Evolutionary conservation across 1,284 basidiomycete species (phyloP), one percentile per base, ranked within the genome.

Genomic region (Salmacisia buchloeana): DNA sequence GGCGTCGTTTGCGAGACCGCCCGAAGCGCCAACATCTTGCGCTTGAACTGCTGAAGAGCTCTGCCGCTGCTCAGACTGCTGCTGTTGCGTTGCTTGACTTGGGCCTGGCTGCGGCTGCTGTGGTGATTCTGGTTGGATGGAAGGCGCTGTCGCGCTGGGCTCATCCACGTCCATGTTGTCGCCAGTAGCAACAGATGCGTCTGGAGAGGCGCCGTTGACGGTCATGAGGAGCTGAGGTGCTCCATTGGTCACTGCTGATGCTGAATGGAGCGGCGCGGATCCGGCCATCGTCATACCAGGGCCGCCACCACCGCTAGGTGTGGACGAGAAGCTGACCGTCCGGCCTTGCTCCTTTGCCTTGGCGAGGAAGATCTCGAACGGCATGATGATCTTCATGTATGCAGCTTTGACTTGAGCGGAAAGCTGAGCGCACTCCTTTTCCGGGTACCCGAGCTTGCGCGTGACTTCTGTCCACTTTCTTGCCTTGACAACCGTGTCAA

Each of bases 391-490:
- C 63, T 89, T 87, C 63, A 85, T 85, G 81, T 97, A 98, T 2
- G 93, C 91, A 70, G 87, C 88, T 82, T 91, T 92, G 80, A 97
- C 86, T 76, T 92, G 89, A 1, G 89, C 88, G 9, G 91, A 89
- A 60, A 94, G 84, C 54, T 89, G 89, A 18, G 89, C 89, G 27
- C 71, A 63, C 23, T 66, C 64, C 38, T 62, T 66, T 15, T 75
- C 88, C 61, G 85, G 84, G 81, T 92, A 93, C 5, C 92, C 92
- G 58, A 97, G 83, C 38, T 86, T 82, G 43, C 87, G 85, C 13
- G 92, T 90, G 57, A 96, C 82, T 77, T 91, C 89, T 1, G 87
- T 85, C 94, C 94, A 97, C 74, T 88, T 88, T 81, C 89, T 89
- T 65, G 84, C 85, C 70, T 85, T 86, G 27, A 64, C 91, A 88